Conservation (phyloP, 75 land plant species). For the Picea sitchensis region DNA sequence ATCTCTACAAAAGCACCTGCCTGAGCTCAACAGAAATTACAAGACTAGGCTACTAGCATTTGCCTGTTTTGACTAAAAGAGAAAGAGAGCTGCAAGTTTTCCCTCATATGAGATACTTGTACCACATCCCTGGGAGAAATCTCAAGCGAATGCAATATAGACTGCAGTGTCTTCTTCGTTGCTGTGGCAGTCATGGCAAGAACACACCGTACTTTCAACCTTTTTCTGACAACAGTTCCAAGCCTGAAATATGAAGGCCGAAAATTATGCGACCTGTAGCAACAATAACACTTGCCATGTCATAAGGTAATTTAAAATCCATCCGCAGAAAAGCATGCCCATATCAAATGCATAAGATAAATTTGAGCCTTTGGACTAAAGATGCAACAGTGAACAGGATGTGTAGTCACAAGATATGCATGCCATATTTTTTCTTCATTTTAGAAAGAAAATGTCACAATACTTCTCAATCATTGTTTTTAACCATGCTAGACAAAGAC, state of each 20-base stretch:
- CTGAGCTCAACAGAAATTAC: neutral
- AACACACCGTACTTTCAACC: conserved; percentile 60
- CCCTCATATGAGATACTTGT: conserved; percentile 53
- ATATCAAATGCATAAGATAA: conserved; percentile 6
- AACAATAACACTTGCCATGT: neutral
- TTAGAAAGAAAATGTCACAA: too few relatives aligned
- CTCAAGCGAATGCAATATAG: conserved; percentile 63
- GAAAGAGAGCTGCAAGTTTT: conserved; percentile 66
- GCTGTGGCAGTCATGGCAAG: conserved; percentile 99
- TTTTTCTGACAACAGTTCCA: conserved; percentile 55
- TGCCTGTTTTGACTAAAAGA: conserved; percentile 64
- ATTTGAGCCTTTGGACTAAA: neutral
- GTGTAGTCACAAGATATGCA: neutral
- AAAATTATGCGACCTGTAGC: conserved; percentile 94
- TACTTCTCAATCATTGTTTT: too few relatives aligned
- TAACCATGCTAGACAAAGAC: neutral
- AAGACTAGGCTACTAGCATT: conserved; percentile 12
- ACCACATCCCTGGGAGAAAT: conserved; percentile 58
- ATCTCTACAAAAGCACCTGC: neutral
- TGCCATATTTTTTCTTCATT: neutral
- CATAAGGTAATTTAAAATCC: neutral
- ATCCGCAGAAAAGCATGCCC: neutral
- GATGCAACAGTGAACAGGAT: neutral
- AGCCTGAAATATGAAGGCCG: conserved; percentile 97
- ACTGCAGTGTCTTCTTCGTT: conserved; percentile 60